A percentile compares a stretch with the other conserved stretches of the same genome.
These are phyloP conservation scores for Pseudogymnoascus destructans DNA, from an alignment of 2,329 filamentous ascomycete species.

Conservation along the genomic window DNA sequence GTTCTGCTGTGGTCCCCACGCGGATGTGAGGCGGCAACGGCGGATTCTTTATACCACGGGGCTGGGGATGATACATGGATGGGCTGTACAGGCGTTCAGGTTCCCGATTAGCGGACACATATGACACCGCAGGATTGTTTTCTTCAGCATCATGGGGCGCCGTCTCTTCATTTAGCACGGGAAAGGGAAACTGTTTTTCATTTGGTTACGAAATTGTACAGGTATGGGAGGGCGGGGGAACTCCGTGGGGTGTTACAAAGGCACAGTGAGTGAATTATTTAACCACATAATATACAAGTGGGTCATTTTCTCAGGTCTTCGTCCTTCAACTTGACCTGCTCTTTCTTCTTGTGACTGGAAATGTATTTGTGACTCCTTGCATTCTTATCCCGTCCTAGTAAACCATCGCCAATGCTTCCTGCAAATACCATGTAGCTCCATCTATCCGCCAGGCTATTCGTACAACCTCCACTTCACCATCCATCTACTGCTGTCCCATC, in stretches of 20 bases:
- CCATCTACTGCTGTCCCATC: conserved; percentile 37
- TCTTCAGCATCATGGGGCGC: conserved; percentile 1
- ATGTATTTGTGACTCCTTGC: background rate
- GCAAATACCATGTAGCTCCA: conserved; percentile 3
- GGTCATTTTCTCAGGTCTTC: background rate
- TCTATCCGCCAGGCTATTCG: conserved; percentile 1
- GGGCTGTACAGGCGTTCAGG: conserved; percentile 6
- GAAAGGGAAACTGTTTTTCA: background rate
- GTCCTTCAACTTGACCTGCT: background rate
- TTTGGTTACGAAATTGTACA: conserved; percentile 3
- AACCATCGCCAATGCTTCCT: background rate
- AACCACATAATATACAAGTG: background rate
- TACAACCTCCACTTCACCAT: background rate
- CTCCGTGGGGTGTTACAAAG: background rate
- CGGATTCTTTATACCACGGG: background rate
- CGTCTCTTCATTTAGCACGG: background rate
- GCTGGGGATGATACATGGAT: conserved; percentile 3
- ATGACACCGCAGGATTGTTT: background rate
- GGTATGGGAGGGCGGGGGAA: background rate
- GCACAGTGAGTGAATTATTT: background rate
- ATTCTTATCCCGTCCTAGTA: background rate
- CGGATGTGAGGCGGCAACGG: background rate
- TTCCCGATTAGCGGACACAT: conserved; percentile 1
- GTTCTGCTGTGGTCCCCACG: background rate
- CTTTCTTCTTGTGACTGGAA: background rate